Base-by-base conservation (phyloP, 2,329 filamentous ascomycete species). In the Nemania bipapillata region DNA sequence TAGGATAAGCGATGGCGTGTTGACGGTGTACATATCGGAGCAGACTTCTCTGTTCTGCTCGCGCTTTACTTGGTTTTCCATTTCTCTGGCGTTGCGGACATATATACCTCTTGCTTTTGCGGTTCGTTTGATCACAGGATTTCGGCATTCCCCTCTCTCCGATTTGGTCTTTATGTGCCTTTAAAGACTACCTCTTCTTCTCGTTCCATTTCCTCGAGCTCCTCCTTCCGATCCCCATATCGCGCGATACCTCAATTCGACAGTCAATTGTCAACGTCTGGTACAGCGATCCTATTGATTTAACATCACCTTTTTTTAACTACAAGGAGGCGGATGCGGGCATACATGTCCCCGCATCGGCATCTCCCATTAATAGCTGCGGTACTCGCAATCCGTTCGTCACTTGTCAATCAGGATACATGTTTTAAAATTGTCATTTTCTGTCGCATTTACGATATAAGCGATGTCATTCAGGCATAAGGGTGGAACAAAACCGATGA, bases 241-340 rank as follows among this genome's bases (percentile, higher is more conserved):
- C 85, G 87, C 85, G 87, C 84, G 83, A 87, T 83, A 82, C 78
- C 79, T 81, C 79, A 79, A 76, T 80, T 82, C 79, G 80, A 77
- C 80, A 81, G 80, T 84, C 83, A 83, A 84, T 86, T 84, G 83
- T 87, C 84, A 84, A 79, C 86, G 86, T 87, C 86, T 84, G 84
- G 86, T 82, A 87, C 86, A 87, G 83, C 84, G 84, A 86, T 86
- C 82, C 80, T 83, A 79, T 76, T 77, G 73, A 72, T 74, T 78
- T 70, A 75, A 69, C 72, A 74, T 77, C 73, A 66, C 75, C 52
- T 50, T 74, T 77, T 76, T 75, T 76, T 79, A 76, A 75, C 77
- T 70, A 70, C 57, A 66, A 45, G 45, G 57, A 40, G 20, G 53
- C 63, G 49, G 45, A 30, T 40, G 49, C 50, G 50, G 47, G 11